A percentile compares a stretch with the other conserved stretches of the same genome.
phyloP scores from a whole-genome alignment of 2,329 filamentous ascomycete species.

The Aureobasidium sp. region DNA sequence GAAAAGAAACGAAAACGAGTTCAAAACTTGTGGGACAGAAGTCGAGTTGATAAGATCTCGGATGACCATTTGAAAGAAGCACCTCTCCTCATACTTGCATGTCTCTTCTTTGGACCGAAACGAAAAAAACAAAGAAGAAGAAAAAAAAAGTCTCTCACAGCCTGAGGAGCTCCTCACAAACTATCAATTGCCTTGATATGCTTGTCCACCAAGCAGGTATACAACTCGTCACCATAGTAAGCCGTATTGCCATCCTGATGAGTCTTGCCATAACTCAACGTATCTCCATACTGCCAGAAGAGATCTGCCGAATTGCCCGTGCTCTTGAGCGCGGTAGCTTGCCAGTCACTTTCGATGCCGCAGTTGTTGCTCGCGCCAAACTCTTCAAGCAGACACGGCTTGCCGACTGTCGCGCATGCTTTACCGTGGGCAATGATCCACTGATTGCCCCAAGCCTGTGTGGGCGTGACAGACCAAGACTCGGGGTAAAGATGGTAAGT shows the following conservation, averaged over 20 bases:
- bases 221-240: constrained; percentile 18
- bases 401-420: constrained; percentile 19
- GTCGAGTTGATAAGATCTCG: too few relatives aligned
- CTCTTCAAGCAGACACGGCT: constrained; percentile 24
- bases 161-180: too few relatives aligned
- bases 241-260: constrained; percentile 21
- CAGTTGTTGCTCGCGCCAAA: constrained; percentile 20
- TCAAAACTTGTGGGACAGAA: too few relatives aligned
- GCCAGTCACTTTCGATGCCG: constrained; percentile 20
- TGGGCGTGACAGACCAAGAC: constrained; percentile 12
- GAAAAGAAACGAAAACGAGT: too few relatives aligned
- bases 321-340: constrained; percentile 19
- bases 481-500: constrained; percentile 23
- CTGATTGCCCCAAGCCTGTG: constrained; percentile 18
- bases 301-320: constrained; percentile 20
- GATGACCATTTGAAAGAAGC: too few relatives aligned
- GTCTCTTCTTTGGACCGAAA: too few relatives aligned
- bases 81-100: too few relatives aligned
- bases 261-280: constrained; percentile 20
- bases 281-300: constrained; percentile 26
- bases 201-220: constrained; percentile 4
- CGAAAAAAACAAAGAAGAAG: too few relatives aligned
- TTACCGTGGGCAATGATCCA: constrained; percentile 23
- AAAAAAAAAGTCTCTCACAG: too few relatives aligned
- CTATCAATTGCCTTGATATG: constrained; percentile 13